Evolutionary conservation across 805 yeast genomes (phyloP).

Genomic region (Hanseniaspora guilliermondii): DNA sequence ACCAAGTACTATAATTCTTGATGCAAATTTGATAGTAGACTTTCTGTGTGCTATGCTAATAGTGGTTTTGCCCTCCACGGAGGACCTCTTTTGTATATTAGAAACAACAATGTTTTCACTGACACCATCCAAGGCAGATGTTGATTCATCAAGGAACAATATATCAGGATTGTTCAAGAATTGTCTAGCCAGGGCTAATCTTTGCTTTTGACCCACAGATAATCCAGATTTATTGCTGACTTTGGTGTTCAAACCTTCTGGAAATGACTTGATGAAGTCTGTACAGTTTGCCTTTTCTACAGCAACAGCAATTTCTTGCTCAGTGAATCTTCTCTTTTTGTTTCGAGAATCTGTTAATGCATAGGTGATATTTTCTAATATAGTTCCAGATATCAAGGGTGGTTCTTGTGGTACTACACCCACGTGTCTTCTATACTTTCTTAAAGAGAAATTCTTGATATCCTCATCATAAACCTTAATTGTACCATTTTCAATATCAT

Average conservation of each 20-base stretch:
- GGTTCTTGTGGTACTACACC: conserved; percentile 97
- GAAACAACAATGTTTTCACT: conserved; percentile 76
- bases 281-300: conserved; percentile 60
- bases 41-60: conserved; percentile 86
- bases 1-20: conserved; percentile 67
- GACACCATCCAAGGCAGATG: conserved; percentile 82
- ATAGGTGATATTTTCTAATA: conserved; percentile 71
- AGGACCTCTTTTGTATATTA: conserved; percentile 44
- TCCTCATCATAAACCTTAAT: conserved; percentile 54
- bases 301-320: conserved; percentile 49
- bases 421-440: conserved; percentile 55
- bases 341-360: conserved; percentile 36
- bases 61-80: conserved; percentile 50
- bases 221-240: conserved; percentile 81
- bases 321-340: conserved; percentile 35
- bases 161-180: conserved; percentile 65
- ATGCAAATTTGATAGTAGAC: conserved; percentile 74
- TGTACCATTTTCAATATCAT: conserved; percentile 60
- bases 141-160: conserved; percentile 84
- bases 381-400: conserved; percentile 70
- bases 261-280: conserved; percentile 58
- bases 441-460: conserved; percentile 53
- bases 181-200: conserved; percentile 84
- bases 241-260: conserved; percentile 66
- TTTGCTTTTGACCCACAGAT: conserved; percentile 90